These are phyloP conservation scores for Fraxinus nigra DNA, from an alignment of 305 asterid genomes.

Conservation along the genomic window DNA sequence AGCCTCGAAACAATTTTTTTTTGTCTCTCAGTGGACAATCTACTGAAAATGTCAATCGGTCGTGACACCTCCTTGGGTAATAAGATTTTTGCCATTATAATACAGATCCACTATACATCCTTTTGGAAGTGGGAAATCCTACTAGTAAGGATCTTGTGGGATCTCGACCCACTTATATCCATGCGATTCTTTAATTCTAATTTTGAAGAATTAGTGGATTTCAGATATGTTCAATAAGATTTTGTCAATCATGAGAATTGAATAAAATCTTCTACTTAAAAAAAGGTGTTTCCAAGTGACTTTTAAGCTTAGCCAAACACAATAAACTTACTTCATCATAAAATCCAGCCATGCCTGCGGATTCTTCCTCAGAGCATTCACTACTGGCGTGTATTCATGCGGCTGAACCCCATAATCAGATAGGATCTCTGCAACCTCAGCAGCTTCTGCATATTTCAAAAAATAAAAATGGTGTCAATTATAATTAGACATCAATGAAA, in stretches of 20 bases:
- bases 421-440: conserved; percentile 93
- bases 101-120: background rate
- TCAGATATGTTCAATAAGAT: background rate
- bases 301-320: background rate
- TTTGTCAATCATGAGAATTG: background rate
- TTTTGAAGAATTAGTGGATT: background rate
- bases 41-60: background rate
- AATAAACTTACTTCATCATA: conserved; percentile 78
- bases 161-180: background rate
- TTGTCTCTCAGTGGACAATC: background rate
- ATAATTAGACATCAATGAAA: background rate
- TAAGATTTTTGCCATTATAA: background rate
- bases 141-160: too few relatives aligned
- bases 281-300: background rate
- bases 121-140: background rate
- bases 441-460: conserved; percentile 67
- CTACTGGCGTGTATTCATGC: conserved; percentile 77
- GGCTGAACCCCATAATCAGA: conserved; percentile 72
- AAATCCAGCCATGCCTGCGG: conserved; percentile 97
- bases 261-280: background rate
- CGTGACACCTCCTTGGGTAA: background rate
- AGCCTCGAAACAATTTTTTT: background rate
- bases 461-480: background rate
- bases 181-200: background rate
- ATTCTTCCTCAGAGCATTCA: conserved; percentile 76